Base-by-base conservation (phyloP, 176 grass and related monocot genomes). In the Calamus simplicifolius region DNA sequence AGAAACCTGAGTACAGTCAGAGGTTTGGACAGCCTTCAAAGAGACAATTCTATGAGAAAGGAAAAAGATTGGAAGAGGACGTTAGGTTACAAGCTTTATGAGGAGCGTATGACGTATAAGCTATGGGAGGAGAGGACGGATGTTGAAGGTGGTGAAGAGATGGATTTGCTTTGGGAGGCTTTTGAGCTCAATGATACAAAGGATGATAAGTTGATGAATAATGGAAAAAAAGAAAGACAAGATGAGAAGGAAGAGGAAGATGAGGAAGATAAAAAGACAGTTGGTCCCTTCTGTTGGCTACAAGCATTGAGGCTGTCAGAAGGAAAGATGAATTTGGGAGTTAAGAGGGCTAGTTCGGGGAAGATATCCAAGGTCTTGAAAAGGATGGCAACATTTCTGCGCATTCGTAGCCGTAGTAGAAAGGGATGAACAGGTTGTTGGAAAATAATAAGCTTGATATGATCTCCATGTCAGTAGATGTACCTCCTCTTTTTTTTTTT, bases 81-180 rank as follows among this genome's bases (percentile, higher is more conserved):
- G 28, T 69, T 98, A 51, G 93, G 84, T 5, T 98, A 84, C 79
- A 98, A 85, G 74, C 73, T 98, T 19, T 92, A 98, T 26, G 93
- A 98, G 74, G 93, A 98, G 56, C 62, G 87, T 18, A 92, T 92
- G 58, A 85, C 83, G 26, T 56, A 54, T 30, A 81, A 79, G 81
- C 68, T 95, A 5, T 65, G 68, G n/a, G 77, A 66, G 19, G 69
- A 54, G 25, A 49, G 61, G 17, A 48, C 58, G 38, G 61, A 31
- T 27, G 79, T 69, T 18, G 87, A 81, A 54, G 79, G 66, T 50
- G 70, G 71, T 14, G 79, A 92, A 60, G 82, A 92, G 62, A 98
- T 98, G 93, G 93, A 98, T 67, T 67, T 88, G 75, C 75, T 98
- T 16, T 98, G 93, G 93, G 93, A 98, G 79, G 93, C 87, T 52